Evolutionary conservation across 73 alveolate species (phyloP).

Genomic region (Paramecium primaurelia): DNA sequence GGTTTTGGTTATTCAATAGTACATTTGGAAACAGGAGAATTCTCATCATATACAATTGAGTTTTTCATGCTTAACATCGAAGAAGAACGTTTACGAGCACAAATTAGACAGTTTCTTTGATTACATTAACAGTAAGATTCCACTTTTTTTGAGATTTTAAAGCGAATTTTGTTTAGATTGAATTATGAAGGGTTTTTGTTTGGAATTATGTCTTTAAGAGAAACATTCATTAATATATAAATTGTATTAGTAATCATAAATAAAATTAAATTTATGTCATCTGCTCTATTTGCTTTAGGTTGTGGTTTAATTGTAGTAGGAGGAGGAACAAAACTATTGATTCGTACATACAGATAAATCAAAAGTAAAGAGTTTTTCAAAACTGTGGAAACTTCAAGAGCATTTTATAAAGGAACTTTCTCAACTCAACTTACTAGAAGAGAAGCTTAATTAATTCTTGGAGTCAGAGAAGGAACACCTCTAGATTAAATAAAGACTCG

Average conservation of each 20-base stretch:
- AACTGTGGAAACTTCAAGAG: neutral
- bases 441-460: constrained; percentile 85
- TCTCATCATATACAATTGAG: neutral
- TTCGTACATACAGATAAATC: neutral
- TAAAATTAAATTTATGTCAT: constrained; percentile 22
- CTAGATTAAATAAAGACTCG: constrained; percentile 67
- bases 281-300: neutral
- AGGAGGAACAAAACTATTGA: constrained; percentile 13
- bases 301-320: neutral
- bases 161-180: neutral
- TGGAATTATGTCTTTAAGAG: constrained; percentile 18
- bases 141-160: constrained; percentile 13
- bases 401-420: constrained; percentile 75
- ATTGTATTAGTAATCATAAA: neutral
- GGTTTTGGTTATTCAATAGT: constrained; percentile 22
- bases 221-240: neutral
- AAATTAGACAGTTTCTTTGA: constrained; percentile 22
- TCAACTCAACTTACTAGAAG: constrained; percentile 68
- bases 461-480: constrained; percentile 70
- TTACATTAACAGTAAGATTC: constrained; percentile 6
- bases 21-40: constrained; percentile 33
- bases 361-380: neutral
- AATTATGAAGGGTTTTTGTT: neutral
- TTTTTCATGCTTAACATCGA: constrained; percentile 45
- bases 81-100: constrained; percentile 24